Evolutionary conservation across 2,329 filamentous ascomycete genomes (phyloP).

Genomic region (Aspergillus neotritici): DNA sequence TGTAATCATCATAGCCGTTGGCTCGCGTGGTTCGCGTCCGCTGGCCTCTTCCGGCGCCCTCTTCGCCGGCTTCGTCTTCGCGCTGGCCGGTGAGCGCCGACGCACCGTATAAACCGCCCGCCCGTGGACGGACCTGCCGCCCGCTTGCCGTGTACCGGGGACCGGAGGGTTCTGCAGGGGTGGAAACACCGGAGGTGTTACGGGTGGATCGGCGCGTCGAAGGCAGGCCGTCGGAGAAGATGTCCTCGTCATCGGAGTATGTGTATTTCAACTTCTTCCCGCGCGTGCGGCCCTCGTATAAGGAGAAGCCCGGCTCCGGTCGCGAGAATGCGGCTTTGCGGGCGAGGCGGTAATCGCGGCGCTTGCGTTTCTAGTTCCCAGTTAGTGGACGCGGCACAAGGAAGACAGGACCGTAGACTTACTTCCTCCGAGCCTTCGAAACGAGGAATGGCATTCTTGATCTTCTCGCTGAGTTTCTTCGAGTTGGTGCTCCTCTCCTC

Average conservation of each 20-base stretch:
- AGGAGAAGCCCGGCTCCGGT: conserved; percentile 80
- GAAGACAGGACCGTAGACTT: conserved; percentile 25
- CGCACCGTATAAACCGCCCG: conserved; percentile 53
- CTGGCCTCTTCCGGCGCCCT: conserved; percentile 37
- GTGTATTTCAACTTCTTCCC: conserved; percentile 97
- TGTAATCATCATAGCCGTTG: conserved; percentile 48
- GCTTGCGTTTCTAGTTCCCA: conserved; percentile 69
- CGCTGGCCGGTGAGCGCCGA: conserved; percentile 51
- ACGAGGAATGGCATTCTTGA: conserved; percentile 71
- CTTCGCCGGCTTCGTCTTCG: conserved; percentile 42
- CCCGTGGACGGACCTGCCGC: conserved; percentile 61
- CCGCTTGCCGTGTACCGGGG: conserved; percentile 75
- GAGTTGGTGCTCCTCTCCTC: conserved; percentile 78
- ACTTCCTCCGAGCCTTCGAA: conserved; percentile 93
- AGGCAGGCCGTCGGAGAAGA: conserved; percentile 56
- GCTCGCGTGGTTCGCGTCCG: conserved; percentile 26
- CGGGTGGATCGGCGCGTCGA: conserved; percentile 61
- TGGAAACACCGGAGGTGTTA: conserved; percentile 63
- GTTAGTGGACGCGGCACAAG: conserved; percentile 9
- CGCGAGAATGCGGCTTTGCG: conserved; percentile 83
- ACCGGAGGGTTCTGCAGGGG: conserved; percentile 62
- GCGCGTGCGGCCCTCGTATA: conserved; percentile 92
- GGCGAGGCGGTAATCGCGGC: conserved; percentile 81
- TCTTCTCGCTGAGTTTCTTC: conserved; percentile 69
- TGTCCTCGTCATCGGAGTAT: conserved; percentile 82